These are phyloP conservation scores for Niebla homalea DNA, from an alignment of 495 filamentous ascomycete species.

Conservation along the genomic window DNA sequence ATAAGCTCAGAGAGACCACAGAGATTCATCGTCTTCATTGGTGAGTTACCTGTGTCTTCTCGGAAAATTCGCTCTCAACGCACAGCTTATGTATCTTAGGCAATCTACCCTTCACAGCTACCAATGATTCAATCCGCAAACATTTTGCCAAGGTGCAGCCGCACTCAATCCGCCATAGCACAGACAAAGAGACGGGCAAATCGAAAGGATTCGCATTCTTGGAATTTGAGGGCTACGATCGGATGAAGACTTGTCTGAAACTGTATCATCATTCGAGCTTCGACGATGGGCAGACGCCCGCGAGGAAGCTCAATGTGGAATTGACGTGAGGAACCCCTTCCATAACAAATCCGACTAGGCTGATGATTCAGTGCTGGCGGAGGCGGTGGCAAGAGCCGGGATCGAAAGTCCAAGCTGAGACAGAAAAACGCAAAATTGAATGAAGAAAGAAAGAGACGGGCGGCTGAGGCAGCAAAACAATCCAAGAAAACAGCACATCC, in stretches of 20 bases:
- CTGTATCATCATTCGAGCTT: constrained; percentile 80
- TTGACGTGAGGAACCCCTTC: constrained; percentile 49
- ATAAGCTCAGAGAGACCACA: constrained; percentile 25
- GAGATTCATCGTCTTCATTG: constrained; percentile 79
- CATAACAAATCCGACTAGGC: not conserved
- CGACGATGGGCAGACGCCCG: constrained; percentile 43
- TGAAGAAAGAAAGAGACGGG: constrained; percentile 53
- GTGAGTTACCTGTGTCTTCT: constrained; percentile 22
- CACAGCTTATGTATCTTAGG: constrained; percentile 24
- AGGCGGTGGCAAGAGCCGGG: constrained; percentile 66
- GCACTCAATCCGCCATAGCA: constrained; percentile 58
- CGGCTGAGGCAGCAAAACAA: constrained; percentile 33
- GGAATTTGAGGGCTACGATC: constrained; percentile 79
- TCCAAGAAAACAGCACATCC: constrained; percentile 21
- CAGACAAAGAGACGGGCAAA: constrained; percentile 51
- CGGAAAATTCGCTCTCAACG: not conserved
- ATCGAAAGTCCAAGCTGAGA: constrained; percentile 60
- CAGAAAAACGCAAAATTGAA: constrained; percentile 79
- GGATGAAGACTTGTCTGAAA: constrained; percentile 87
- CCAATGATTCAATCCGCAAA: constrained; percentile 43
- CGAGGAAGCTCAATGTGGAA: constrained; percentile 79
- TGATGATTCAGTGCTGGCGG: constrained; percentile 45
- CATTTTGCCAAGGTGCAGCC: constrained; percentile 74
- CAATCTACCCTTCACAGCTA: constrained; percentile 83
- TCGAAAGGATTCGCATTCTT: constrained; percentile 85